Evolutionary conservation across 2,329 filamentous ascomycete species (phyloP).

Genomic region (Akanthomyces muscarius): DNA sequence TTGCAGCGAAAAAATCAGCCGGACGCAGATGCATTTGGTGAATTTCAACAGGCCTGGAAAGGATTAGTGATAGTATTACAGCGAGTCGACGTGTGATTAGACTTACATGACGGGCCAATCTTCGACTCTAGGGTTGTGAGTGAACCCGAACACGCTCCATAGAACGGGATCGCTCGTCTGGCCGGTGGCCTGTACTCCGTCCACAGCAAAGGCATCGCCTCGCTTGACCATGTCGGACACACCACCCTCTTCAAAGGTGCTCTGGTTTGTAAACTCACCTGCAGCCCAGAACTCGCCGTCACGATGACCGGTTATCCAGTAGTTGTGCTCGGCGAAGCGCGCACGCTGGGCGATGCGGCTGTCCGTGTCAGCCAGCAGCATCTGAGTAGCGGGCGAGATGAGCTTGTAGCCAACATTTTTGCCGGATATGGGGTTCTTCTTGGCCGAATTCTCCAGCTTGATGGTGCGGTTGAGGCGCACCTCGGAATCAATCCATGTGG

Average conservation of each 20-base stretch:
- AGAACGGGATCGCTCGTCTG: conserved; percentile 33
- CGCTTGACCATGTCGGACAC: conserved; percentile 44
- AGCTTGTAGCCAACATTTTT: conserved; percentile 49
- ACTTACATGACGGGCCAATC: conserved; percentile 51
- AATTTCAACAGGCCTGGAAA: conserved; percentile 44
- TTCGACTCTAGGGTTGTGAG: conserved; percentile 45
- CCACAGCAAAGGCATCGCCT: conserved; percentile 42
- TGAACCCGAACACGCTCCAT: conserved; percentile 48
- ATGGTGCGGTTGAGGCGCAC: conserved; percentile 48
- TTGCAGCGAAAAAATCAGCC: conserved; percentile 43
- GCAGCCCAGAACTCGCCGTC: conserved; percentile 49
- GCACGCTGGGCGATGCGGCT: conserved; percentile 42
- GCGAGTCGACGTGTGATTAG: not conserved
- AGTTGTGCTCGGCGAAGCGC: conserved; percentile 42
- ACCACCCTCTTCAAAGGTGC: conserved; percentile 38
- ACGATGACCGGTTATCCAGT: conserved; percentile 47
- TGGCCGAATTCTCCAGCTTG: conserved; percentile 44
- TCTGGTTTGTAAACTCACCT: conserved; percentile 50
- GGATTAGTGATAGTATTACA: conserved; percentile 6
- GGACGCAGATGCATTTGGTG: conserved; percentile 44
- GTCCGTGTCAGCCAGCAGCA: conserved; percentile 42
- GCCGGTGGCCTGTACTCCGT: conserved; percentile 24
- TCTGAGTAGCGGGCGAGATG: conserved; percentile 40
- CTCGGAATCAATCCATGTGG: conserved; percentile 49
- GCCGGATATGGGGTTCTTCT: conserved; percentile 45